phyloP scores from a whole-genome alignment of 1,139 yeast species.

The Candida gigantensis region DNA sequence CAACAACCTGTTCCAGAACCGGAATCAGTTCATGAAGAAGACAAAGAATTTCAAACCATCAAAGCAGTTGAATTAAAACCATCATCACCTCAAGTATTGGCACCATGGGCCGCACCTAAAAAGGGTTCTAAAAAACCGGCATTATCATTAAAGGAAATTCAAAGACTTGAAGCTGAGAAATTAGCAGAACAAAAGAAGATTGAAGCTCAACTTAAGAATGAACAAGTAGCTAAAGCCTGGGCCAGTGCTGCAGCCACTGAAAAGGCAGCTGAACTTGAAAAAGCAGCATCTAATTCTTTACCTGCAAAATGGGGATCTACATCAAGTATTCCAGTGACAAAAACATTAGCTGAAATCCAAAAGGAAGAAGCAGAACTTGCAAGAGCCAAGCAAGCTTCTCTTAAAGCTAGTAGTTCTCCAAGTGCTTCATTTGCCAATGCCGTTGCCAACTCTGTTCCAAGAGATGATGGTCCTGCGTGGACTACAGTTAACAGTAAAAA shows the following conservation, averaged over 20 bases:
- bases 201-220: slow-evolving; percentile 33
- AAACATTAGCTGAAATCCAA: slow-evolving; percentile 49
- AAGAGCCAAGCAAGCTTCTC: slow-evolving; percentile 25
- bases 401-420: slow-evolving; percentile 9
- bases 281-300: slow-evolving; percentile 27
- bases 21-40: slow-evolving; percentile 4
- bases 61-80: slow-evolving; percentile 21
- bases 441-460: slow-evolving; percentile 26
- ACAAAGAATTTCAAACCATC: neutral
- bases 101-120: slow-evolving; percentile 19
- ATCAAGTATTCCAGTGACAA: slow-evolving; percentile 22
- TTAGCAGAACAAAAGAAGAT: slow-evolving; percentile 38
- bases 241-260: slow-evolving; percentile 27
- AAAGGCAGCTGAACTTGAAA: slow-evolving; percentile 23
- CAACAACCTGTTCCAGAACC: slow-evolving; percentile 5
- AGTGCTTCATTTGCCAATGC: slow-evolving; percentile 35
- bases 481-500: slow-evolving; percentile 38
- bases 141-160: slow-evolving; percentile 70
- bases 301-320: slow-evolving; percentile 59
- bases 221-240: slow-evolving; percentile 27
- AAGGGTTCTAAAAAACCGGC: slow-evolving; percentile 38
- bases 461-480: slow-evolving; percentile 43
- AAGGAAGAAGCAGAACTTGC: slow-evolving; percentile 46
- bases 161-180: slow-evolving; percentile 63
- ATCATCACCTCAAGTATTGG: slow-evolving; percentile 22